Evolutionary conservation across 164 flowering plant genomes (phyloP).

Genomic region (Pachysandra terminalis): DNA sequence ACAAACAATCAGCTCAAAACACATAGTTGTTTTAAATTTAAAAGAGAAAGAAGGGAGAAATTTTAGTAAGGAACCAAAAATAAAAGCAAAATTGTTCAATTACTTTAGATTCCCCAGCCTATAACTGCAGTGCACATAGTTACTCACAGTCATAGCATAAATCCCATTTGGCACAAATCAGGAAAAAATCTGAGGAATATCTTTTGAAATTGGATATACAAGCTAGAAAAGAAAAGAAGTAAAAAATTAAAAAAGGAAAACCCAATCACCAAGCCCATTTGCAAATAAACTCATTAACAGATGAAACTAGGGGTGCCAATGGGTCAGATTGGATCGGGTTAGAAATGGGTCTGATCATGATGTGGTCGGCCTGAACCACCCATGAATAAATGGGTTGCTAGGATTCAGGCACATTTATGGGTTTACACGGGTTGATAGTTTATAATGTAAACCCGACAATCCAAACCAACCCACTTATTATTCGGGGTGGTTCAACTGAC

Average conservation of each 20-base stretch:
- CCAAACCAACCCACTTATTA: too few species aligned
- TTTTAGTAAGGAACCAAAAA: not conserved
- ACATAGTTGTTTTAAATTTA: not conserved
- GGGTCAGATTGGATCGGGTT: too few species aligned
- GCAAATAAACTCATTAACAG: slow-evolving; percentile 6
- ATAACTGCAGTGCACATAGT: slow-evolving; percentile 97
- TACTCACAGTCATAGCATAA: slow-evolving; percentile 83
- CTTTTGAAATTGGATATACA: slow-evolving; percentile 69
- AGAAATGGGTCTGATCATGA: too few species aligned
- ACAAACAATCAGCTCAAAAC: not conserved
- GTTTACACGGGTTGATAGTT: too few species aligned
- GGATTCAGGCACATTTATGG: too few species aligned
- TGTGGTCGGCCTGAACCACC: too few species aligned
- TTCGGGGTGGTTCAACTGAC: too few species aligned
- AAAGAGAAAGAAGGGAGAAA: not conserved
- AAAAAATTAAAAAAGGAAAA: slow-evolving; percentile 12
- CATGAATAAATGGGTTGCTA: too few species aligned
- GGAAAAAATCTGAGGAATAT: slow-evolving; percentile 54
- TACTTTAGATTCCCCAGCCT: slow-evolving; percentile 83
- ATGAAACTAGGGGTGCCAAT: too few species aligned
- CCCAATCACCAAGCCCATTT: slow-evolving; percentile 7
- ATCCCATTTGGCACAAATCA: slow-evolving; percentile 91
- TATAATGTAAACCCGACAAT: too few species aligned
- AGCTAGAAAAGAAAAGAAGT: slow-evolving; percentile 34
- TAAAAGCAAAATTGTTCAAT: slow-evolving; percentile 5